Evolutionary conservation across 257 asterid genomes (phyloP).

Genomic region (Fraxinus quadrangulata): DNA sequence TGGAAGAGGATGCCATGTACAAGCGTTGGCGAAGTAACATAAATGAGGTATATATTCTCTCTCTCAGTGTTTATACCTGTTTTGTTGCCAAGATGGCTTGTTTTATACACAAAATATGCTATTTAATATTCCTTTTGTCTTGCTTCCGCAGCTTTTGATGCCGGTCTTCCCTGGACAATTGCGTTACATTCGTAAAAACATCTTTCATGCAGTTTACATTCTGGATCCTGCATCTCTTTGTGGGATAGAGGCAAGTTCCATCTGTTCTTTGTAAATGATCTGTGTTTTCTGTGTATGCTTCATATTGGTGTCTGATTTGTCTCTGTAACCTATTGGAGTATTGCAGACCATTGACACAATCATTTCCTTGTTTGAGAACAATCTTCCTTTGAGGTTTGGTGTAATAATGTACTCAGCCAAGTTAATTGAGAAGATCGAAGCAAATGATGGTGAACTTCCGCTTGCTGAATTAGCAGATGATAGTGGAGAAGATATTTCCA

Average conservation of each 20-base stretch:
- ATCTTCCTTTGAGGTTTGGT: conserved; percentile 91
- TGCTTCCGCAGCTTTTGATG: conserved; percentile 72
- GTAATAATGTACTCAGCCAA: conserved; percentile 80
- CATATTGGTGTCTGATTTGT: conserved; percentile 30
- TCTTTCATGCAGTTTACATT: conserved; percentile 89
- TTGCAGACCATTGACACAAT: conserved; percentile 76
- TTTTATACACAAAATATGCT: not conserved
- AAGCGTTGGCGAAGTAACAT: conserved; percentile 94
- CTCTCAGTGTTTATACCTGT: conserved; percentile 8
- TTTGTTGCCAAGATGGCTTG: conserved; percentile 25
- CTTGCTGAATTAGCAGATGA: conserved; percentile 48
- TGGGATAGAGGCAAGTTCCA: conserved; percentile 83
- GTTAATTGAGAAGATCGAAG: conserved; percentile 67
- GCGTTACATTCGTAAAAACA: conserved; percentile 92
- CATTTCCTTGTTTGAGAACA: conserved; percentile 81
- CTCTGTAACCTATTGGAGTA: conserved; percentile 27
- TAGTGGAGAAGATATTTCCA: conserved; percentile 67
- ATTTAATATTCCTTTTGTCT: conserved; percentile 22
- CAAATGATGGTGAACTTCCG: conserved; percentile 67
- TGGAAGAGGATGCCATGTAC: conserved; percentile 92
- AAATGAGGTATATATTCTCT: conserved; percentile 62
- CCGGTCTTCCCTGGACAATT: conserved; percentile 99
- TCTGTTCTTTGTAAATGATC: conserved; percentile 2
- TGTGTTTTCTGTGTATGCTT: conserved; percentile 23
- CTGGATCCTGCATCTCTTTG: conserved; percentile 85